Conservation (phyloP, 441 rosid genomes). For the Croton laevigatus region DNA sequence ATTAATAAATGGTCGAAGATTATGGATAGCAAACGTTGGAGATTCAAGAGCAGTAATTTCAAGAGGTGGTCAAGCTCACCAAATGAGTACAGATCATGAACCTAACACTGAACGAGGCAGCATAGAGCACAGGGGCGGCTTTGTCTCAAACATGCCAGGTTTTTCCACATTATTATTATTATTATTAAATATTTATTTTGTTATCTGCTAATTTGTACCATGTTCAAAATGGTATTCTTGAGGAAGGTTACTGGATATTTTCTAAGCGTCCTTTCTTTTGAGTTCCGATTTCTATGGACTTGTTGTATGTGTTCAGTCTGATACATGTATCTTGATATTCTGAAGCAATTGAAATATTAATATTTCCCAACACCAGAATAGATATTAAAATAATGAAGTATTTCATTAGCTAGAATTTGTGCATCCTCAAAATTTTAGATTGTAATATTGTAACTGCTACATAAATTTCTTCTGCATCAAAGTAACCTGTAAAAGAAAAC, state of each 20-base stretch:
- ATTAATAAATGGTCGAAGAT: slow-evolving; percentile 48
- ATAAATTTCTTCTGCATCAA: background rate
- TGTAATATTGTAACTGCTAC: background rate
- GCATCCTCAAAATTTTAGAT: slow-evolving; percentile 4
- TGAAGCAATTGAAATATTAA: background rate
- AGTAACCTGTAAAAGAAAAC: background rate
- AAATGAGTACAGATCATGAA: slow-evolving; percentile 76
- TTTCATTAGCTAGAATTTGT: slow-evolving; percentile 2
- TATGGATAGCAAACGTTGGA: slow-evolving; percentile 89
- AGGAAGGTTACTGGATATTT: background rate
- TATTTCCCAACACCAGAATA: background rate
- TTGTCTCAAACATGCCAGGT: slow-evolving; percentile 99
- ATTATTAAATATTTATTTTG: slow-evolving; percentile 7
- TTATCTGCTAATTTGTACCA: background rate
- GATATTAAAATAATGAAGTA: slow-evolving; percentile 1
- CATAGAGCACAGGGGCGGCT: slow-evolving; percentile 83
- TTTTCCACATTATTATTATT: background rate
- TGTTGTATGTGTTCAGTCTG: background rate
- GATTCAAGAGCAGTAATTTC: slow-evolving; percentile 88
- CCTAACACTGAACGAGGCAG: slow-evolving; percentile 79
- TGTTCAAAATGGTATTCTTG: background rate
- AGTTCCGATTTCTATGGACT: background rate
- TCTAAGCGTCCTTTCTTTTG: slow-evolving; percentile 5
- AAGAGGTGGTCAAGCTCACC: slow-evolving; percentile 56
- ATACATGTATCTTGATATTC: background rate